phyloP scores from a whole-genome alignment of 805 yeast species.

The Metschnikowia henanensis region DNA sequence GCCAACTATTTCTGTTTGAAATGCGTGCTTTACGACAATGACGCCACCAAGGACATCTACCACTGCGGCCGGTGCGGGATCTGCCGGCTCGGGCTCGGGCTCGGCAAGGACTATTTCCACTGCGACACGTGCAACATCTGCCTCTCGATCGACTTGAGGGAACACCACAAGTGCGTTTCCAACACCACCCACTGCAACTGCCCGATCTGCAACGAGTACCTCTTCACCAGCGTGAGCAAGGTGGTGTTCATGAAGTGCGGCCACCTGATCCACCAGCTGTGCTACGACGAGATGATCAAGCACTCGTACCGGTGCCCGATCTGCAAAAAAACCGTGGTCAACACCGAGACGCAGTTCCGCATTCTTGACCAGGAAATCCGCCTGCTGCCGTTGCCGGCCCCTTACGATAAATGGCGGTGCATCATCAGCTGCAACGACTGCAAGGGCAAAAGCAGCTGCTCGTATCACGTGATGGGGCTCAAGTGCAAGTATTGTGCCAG shows the following conservation, averaged over 20 bases:
- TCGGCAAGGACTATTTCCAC: constrained; percentile 88
- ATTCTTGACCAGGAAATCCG: constrained; percentile 81
- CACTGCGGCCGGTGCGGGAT: constrained; percentile 94
- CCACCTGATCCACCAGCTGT: constrained; percentile 85
- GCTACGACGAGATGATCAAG: constrained; percentile 79
- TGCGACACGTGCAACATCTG: constrained; percentile 90
- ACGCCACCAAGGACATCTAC: constrained; percentile 73
- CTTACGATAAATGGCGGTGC: constrained; percentile 73
- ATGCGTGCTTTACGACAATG: constrained; percentile 84
- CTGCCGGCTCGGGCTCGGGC: constrained; percentile 85
- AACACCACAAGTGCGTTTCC: constrained; percentile 81
- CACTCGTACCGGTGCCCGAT: constrained; percentile 90
- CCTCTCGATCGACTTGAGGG: constrained; percentile 72
- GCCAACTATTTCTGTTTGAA: constrained; percentile 75
- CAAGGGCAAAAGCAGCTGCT: constrained; percentile 71
- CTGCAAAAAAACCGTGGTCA: constrained; percentile 79
- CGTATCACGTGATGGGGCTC: constrained; percentile 82
- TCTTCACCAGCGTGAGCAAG: constrained; percentile 78
- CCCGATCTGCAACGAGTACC: constrained; percentile 89
- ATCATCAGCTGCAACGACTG: constrained; percentile 85
- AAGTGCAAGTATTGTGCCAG: constrained; percentile 86
- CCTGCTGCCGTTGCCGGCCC: constrained; percentile 76
- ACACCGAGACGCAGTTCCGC: constrained; percentile 87
- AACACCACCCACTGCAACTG: constrained; percentile 89
- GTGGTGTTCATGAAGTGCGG: constrained; percentile 95